Conservation (phyloP, 805 yeast genomes). For the Vanderwaltozyma tropicalis region DNA sequence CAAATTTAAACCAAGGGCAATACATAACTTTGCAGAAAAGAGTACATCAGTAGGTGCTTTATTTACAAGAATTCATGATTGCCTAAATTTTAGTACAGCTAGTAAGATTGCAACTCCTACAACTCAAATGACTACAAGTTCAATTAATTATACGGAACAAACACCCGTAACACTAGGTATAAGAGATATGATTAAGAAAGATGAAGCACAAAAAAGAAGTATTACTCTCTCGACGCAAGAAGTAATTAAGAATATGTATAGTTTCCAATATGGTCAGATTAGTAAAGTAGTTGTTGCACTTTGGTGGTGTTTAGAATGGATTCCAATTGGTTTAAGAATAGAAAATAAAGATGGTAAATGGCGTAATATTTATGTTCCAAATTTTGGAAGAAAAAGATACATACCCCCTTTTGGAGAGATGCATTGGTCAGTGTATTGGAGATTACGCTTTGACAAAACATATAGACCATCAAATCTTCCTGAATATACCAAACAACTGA, state of each 20-base stretch:
- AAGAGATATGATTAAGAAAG: slow-evolving; percentile 16
- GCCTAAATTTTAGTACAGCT: slow-evolving; percentile 25
- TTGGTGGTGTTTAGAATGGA: slow-evolving; percentile 56
- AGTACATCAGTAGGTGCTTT: slow-evolving; percentile 34
- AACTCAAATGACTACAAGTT: background rate
- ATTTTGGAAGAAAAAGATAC: slow-evolving; percentile 42
- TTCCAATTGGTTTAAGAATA: slow-evolving; percentile 47
- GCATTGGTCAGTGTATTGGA: slow-evolving; percentile 60
- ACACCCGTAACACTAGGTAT: background rate
- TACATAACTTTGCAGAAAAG: slow-evolving; percentile 33
- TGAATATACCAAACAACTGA: slow-evolving; percentile 19
- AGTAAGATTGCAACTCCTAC: background rate
- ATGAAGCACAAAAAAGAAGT: slow-evolving; percentile 27
- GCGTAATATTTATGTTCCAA: slow-evolving; percentile 42
- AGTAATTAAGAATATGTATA: slow-evolving; percentile 1
- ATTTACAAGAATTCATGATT: slow-evolving; percentile 44
- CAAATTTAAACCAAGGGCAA: slow-evolving; percentile 31
- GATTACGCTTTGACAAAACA: slow-evolving; percentile 36
- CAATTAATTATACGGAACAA: background rate
- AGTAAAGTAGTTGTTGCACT: slow-evolving; percentile 14
- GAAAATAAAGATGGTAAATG: slow-evolving; percentile 41
- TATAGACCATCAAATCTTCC: slow-evolving; percentile 41
- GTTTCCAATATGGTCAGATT: slow-evolving; percentile 1
- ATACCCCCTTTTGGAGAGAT: slow-evolving; percentile 38
- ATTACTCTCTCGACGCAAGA: slow-evolving; percentile 5